These are phyloP conservation scores for Cystobasidium slooffiae DNA, from an alignment of 1,284 basidiomycete species.

Conservation along the genomic window DNA sequence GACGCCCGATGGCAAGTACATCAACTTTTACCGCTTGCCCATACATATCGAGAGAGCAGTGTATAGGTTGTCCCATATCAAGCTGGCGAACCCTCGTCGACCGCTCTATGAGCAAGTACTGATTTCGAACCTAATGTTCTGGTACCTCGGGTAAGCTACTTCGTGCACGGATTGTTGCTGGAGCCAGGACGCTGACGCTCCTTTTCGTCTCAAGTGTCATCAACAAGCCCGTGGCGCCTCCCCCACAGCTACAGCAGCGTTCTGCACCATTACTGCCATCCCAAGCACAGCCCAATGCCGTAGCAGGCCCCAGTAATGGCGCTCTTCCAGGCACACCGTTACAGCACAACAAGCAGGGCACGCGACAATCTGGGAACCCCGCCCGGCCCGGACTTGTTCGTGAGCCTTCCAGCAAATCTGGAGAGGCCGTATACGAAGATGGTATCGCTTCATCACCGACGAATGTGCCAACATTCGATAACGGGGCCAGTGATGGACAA, in stretches of 20 bases:
- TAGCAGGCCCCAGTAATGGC: neutral
- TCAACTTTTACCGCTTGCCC: constrained; percentile 81
- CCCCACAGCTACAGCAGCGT: constrained; percentile 34
- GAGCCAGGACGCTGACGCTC: neutral
- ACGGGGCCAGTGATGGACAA: too few relatives aligned
- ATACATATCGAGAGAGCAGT: constrained; percentile 98
- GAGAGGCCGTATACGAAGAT: neutral
- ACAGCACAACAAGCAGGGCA: too few relatives aligned
- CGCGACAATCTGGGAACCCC: too few relatives aligned
- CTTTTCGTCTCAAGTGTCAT: constrained; percentile 24
- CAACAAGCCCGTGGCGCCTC: constrained; percentile 33
- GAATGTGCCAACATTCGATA: too few relatives aligned
- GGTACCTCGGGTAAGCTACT: constrained; percentile 70
- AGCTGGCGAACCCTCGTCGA: constrained; percentile 92
- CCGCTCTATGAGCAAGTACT: constrained; percentile 97
- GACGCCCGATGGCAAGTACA: constrained; percentile 62
- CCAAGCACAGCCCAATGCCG: neutral
- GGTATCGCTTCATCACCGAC: neutral
- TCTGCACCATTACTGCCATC: neutral
- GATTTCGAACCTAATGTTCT: constrained; percentile 97
- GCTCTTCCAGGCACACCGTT: too few relatives aligned
- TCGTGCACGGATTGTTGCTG: neutral
- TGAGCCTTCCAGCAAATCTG: neutral
- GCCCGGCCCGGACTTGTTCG: too few relatives aligned
- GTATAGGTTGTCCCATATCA: constrained; percentile 97